Conservation (phyloP, 1,139 yeast species). For the Pneumocystis wakefieldiae region DNA sequence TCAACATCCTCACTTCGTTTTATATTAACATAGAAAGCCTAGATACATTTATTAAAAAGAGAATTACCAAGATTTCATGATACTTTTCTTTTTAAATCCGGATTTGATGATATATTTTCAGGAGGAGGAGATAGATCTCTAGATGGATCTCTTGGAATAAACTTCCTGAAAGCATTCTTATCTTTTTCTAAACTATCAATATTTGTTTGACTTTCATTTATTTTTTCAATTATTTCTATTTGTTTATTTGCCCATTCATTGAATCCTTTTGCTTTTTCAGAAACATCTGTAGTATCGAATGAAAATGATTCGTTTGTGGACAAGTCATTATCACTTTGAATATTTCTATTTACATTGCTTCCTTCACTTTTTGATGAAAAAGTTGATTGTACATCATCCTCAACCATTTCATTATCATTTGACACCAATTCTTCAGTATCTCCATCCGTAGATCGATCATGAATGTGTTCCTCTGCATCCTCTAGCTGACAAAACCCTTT, state of each 20-base stretch:
- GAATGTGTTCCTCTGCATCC: conserved; percentile 20
- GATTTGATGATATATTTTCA: conserved; percentile 38
- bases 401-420: conserved; percentile 1
- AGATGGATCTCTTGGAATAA: conserved; percentile 24
- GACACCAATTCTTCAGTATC: neutral
- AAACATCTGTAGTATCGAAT: conserved; percentile 7
- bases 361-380: neutral
- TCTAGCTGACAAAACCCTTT: conserved; percentile 15
- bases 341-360: neutral
- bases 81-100: neutral
- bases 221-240: conserved; percentile 2
- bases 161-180: neutral
- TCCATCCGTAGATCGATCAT: conserved; percentile 25
- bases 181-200: conserved; percentile 6
- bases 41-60: conserved; percentile 38
- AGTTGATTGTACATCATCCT: neutral
- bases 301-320: conserved; percentile 4
- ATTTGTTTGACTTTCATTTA: conserved; percentile 1
- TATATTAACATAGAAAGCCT: conserved; percentile 55
- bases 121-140: conserved; percentile 35
- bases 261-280: conserved; percentile 22
- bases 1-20: conserved; percentile 53
- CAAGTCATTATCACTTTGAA: neutral
- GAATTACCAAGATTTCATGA: conserved; percentile 27
- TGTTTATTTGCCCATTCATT: conserved; percentile 41